Percentiles rank a stretch among this genome's conserved stretches.
These are phyloP conservation scores for Catharanthus roseus DNA, from an alignment of 257 asterid species.

Conservation along the genomic window DNA sequence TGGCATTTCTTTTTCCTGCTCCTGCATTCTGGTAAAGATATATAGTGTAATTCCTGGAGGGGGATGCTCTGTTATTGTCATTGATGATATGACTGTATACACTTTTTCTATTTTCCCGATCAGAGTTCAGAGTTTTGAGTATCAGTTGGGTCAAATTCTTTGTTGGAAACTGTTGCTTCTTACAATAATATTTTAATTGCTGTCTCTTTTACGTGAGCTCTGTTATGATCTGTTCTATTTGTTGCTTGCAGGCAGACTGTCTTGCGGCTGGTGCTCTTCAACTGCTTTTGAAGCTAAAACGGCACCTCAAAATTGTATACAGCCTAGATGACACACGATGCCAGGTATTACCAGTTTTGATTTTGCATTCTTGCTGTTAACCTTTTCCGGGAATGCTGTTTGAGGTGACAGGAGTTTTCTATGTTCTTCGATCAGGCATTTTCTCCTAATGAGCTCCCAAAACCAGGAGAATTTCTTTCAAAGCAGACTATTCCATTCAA, in stretches of 20 bases:
- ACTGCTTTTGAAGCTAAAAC: conserved; percentile 84
- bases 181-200: neutral
- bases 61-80: neutral
- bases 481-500: conserved; percentile 64
- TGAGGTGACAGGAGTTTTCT: neutral
- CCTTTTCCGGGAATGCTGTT: neutral
- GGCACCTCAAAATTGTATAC: conserved; percentile 87
- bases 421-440: conserved; percentile 43
- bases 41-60: neutral
- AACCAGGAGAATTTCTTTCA: conserved; percentile 64
- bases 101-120: neutral
- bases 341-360: conserved; percentile 47
- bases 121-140: neutral
- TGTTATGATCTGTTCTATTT: neutral
- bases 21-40: conserved; percentile 1
- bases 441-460: conserved; percentile 74
- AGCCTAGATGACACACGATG: conserved; percentile 83
- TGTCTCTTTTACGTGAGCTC: neutral
- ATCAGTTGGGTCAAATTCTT: neutral
- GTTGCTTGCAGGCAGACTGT: conserved; percentile 62
- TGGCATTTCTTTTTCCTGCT: neutral
- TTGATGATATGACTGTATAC: neutral
- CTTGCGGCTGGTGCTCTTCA: conserved; percentile 85
- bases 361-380: neutral
- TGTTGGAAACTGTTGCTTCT: neutral